phyloP scores from a whole-genome alignment of 345 rosid species.

The Erucastrum elatum region DNA sequence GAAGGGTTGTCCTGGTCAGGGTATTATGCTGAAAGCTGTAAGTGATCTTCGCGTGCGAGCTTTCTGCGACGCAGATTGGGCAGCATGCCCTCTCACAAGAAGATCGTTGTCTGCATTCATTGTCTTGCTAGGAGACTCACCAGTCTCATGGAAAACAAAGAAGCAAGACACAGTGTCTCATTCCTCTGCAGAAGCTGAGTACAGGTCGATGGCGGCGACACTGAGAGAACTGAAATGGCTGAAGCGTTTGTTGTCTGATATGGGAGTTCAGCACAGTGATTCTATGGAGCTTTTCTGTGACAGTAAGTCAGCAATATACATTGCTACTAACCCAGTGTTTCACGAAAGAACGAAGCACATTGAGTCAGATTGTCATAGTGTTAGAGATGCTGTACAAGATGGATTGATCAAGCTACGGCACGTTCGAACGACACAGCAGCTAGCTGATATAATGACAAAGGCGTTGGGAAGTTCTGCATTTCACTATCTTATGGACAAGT shows the following conservation, averaged over 20 bases:
- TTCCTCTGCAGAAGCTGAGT: not conserved
- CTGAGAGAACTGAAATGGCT: not conserved
- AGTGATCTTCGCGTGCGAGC: not conserved
- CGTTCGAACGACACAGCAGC: no score
- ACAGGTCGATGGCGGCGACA: not conserved
- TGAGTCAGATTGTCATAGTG: no score
- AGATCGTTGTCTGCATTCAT: not conserved
- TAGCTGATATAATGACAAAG: no score
- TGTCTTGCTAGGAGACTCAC: no score
- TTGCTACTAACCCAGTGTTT: no score
- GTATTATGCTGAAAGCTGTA: not conserved
- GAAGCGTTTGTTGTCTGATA: not conserved
- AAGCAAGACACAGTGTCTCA: not conserved
- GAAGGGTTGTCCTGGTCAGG: not conserved
- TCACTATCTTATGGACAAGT: no score
- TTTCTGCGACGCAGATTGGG: not conserved
- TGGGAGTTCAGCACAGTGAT: not conserved
- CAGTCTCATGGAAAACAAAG: not conserved
- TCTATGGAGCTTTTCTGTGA: not conserved
- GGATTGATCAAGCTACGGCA: no score
- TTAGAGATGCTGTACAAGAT: no score
- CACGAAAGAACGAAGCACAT: no score
- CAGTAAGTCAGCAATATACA: not conserved
- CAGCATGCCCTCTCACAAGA: not conserved
- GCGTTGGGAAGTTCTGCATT: no score